Conservation (phyloP, 2,329 filamentous ascomycete genomes). For the Elsinoe arachidis region DNA sequence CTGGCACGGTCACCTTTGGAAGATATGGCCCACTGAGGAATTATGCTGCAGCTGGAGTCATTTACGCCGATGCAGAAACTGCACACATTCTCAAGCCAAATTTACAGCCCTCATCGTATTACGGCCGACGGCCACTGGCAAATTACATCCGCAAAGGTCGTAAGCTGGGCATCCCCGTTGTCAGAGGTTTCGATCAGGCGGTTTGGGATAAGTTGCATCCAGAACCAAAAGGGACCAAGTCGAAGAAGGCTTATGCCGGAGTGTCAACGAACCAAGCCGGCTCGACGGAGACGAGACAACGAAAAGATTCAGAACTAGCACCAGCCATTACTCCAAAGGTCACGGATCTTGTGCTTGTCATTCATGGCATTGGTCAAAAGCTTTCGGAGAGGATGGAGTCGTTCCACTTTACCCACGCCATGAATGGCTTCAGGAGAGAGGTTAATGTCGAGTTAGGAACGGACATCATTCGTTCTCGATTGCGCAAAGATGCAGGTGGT, state of each 20-base stretch:
- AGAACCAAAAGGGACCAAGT: conserved; percentile 33
- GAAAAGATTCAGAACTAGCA: conserved; percentile 51
- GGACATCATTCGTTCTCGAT: conserved; percentile 62
- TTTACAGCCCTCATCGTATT: conserved; percentile 74
- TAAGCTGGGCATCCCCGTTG: conserved; percentile 75
- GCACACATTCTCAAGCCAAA: conserved; percentile 84
- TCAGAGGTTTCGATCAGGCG: conserved; percentile 75
- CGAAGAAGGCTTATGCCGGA: conserved; percentile 36
- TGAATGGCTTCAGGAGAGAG: conserved; percentile 79
- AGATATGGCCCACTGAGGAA: conserved; percentile 42
- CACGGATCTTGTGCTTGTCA: conserved; percentile 80
- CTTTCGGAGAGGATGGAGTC: conserved; percentile 89
- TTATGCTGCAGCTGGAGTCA: conserved; percentile 70
- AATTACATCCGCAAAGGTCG: conserved; percentile 74
- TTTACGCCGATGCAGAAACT: conserved; percentile 68
- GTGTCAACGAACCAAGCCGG: conserved; percentile 38
- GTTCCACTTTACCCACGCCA: conserved; percentile 93
- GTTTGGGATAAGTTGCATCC: conserved; percentile 68
- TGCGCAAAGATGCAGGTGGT: conserved; percentile 71
- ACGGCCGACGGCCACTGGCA: conserved; percentile 68
- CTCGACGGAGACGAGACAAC: conserved; percentile 31
- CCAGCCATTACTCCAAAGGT: conserved; percentile 59
- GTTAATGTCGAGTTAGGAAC: conserved; percentile 76
- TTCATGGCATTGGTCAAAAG: conserved; percentile 95
- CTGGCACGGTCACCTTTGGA: conserved; percentile 34